Base-by-base conservation (phyloP, 805 yeast species). In the Candida chilensis region DNA sequence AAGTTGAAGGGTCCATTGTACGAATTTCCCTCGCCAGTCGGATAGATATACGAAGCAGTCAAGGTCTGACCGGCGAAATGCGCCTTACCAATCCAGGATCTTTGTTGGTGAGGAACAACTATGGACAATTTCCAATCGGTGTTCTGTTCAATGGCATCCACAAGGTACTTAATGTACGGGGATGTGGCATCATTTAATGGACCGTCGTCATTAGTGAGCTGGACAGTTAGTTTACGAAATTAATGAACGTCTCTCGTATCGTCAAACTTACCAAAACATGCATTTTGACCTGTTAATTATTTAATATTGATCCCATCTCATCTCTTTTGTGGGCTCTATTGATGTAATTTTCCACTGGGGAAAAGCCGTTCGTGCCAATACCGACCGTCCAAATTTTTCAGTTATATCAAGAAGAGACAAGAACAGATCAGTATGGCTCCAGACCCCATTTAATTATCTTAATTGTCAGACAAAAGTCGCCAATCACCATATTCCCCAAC, bases 1-100 rank as follows among this genome's bases (percentile, higher is more conserved):
- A 48, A 47, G 3, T 68, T 58, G 42, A 71, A 82, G 0, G 92
- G 94, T 0, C 94, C 96, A 43, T 58, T 64, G 50, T 50, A 85
- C 13, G 63, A 59, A 48, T 67, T 74, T 34, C 66, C 77, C 13
- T 54, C 48, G 11, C 62, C 51, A 1, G 72, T 64, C 13, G 82
- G 68, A 44, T 83, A 83, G n/a, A 80, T 62, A 47, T 74, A 83
- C 2, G 71, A 61, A 2, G 81, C 71, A 2, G 72, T 57, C 24
- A 81, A 59, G 17, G 73, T 68, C 38, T 71, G 67, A 5, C 86
- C 90, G 0, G 94, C 94, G 45, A 92, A 76, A 60, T 88, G 96
- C 5, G 98, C 97, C 52, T 92, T 92, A 21, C 96, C 96, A 34
- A 87, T 90, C 98, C 98, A 92, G 10, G 96, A 88, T 42, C 92